Evolutionary conservation across 2,329 filamentous ascomycete species (phyloP).

Genomic region (Hypoxylon sp.): DNA sequence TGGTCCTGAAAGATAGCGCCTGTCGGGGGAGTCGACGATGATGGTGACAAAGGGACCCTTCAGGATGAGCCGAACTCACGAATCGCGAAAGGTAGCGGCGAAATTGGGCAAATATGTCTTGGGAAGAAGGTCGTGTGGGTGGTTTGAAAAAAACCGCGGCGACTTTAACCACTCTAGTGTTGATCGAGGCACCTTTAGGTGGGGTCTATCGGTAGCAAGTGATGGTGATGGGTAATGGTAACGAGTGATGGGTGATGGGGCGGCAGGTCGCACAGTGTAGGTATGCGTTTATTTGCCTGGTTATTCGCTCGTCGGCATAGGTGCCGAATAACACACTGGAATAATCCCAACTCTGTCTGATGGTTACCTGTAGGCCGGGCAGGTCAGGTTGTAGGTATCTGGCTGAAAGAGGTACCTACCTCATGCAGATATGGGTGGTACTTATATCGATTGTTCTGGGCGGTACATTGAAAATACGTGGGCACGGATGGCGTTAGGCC

Average conservation of each 20-base stretch:
- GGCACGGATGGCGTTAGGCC: constrained; percentile 11
- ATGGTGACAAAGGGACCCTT: constrained; percentile 22
- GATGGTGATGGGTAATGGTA: constrained; percentile 40
- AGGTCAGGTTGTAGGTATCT: constrained; percentile 3
- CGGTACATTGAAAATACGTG: constrained; percentile 27
- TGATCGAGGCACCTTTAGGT: constrained; percentile 45
- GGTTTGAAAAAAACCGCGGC: constrained; percentile 46
- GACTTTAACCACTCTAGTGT: constrained; percentile 48
- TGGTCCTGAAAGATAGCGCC: constrained; percentile 33
- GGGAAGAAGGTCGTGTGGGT: constrained; percentile 45
- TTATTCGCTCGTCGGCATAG: constrained; percentile 37
- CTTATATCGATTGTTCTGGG: constrained; percentile 30
- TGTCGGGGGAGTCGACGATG: constrained; percentile 27
- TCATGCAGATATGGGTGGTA: constrained; percentile 12
- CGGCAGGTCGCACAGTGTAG: constrained; percentile 43
- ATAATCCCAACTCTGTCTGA: constrained; percentile 24
- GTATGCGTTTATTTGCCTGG: constrained; percentile 30
- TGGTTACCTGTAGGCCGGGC: constrained; percentile 4
- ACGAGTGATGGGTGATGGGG: constrained; percentile 31
- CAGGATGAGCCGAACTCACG: constrained; percentile 34
- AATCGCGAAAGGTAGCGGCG: constrained; percentile 26
- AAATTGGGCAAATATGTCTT: constrained; percentile 41
- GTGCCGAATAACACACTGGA: constrained; percentile 36
- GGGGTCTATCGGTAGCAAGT: constrained; percentile 48
- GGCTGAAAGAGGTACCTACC: constrained; percentile 20